phyloP scores from a whole-genome alignment of 495 filamentous ascomycete genomes.

The Penicilliopsis zonata region DNA sequence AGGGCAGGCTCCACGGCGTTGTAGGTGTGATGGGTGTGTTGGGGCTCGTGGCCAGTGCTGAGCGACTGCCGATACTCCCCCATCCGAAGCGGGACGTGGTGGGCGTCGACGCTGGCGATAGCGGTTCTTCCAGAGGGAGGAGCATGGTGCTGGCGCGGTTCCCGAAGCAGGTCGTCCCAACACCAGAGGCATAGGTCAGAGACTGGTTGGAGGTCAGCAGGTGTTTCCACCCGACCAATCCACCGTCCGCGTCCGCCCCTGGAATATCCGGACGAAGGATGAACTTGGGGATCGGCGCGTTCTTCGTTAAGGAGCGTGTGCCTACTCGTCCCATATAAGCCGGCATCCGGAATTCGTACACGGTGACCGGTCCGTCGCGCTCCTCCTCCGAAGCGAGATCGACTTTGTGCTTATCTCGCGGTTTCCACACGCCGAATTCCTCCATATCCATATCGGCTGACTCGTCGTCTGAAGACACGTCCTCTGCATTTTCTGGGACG shows the following conservation, averaged over 20 bases:
- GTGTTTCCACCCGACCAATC: slow-evolving; percentile 34
- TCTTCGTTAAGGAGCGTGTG: slow-evolving; percentile 13
- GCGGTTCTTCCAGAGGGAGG: slow-evolving; percentile 18
- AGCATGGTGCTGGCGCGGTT: slow-evolving; percentile 11
- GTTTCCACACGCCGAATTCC: slow-evolving; percentile 22
- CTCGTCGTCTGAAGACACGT: slow-evolving; percentile 17
- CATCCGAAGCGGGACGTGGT: slow-evolving; percentile 24
- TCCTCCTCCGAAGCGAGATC: slow-evolving; percentile 7
- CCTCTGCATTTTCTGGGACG: slow-evolving; percentile 25
- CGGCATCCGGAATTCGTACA: slow-evolving; percentile 33
- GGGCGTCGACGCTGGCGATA: slow-evolving; percentile 22
- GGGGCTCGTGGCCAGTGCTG: slow-evolving; percentile 17
- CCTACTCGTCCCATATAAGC: slow-evolving; percentile 32
- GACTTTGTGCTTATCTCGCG: slow-evolving; percentile 14
- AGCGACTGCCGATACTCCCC: slow-evolving; percentile 25
- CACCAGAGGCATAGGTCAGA: slow-evolving; percentile 25
- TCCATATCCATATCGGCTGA: slow-evolving; percentile 26
- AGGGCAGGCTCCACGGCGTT: slow-evolving; percentile 19
- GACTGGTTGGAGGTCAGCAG: slow-evolving; percentile 31
- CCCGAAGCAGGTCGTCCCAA: slow-evolving; percentile 28
- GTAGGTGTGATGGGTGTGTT: slow-evolving; percentile 24
- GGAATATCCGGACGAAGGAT: slow-evolving; percentile 32
- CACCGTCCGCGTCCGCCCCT: slow-evolving; percentile 32
- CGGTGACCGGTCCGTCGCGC: slow-evolving; percentile 23
- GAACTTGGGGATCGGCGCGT: slow-evolving; percentile 28